Evolutionary conservation across 352 stramenopile species (phyloP).

Genomic region (Globisporangium spiculum): DNA sequence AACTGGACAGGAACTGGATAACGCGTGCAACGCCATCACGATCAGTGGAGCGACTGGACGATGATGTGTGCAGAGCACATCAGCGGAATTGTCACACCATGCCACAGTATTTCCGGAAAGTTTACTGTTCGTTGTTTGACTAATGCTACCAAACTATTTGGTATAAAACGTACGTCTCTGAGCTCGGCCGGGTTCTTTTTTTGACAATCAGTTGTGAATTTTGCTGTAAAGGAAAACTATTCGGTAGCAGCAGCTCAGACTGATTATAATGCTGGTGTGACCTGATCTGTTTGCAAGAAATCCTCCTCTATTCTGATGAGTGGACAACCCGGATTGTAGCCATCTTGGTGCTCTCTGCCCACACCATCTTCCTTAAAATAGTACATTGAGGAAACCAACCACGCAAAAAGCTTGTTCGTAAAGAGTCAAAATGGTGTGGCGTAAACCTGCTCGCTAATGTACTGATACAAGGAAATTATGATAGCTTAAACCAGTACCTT

Average conservation of each 20-base stretch:
- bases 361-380: neutral
- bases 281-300: neutral
- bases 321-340: neutral
- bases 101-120: neutral
- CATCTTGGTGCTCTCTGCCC: neutral
- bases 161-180: neutral
- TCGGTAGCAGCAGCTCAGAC: neutral
- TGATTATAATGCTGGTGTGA: neutral
- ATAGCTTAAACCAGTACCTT: neutral
- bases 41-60: neutral
- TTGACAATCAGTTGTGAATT: neutral
- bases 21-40: neutral
- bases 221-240: neutral
- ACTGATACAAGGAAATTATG: neutral
- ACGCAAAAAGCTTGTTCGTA: neutral
- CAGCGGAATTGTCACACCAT: neutral
- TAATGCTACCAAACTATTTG: neutral
- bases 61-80: conserved; percentile 1
- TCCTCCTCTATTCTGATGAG: neutral
- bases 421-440: neutral
- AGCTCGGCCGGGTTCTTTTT: neutral
- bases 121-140: neutral
- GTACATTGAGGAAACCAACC: neutral
- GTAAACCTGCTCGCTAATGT: neutral
- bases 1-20: neutral